A percentile compares a stretch with the other conserved stretches of the same genome.
Conservation (phyloP, 768 basidiomycete genomes). For the Paxillus rubicundulus region DNA sequence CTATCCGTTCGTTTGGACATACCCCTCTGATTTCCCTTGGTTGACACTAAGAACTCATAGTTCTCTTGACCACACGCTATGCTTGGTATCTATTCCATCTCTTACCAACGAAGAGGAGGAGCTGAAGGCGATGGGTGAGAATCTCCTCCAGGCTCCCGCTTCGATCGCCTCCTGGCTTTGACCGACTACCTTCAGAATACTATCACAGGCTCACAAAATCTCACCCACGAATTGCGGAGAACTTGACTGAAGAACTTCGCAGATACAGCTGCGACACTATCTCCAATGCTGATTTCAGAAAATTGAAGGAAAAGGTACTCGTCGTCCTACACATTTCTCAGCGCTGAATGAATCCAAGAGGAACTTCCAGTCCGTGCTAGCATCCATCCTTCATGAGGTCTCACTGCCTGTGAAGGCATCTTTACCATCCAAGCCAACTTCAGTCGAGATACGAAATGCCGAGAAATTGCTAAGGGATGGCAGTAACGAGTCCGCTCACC, state of each 20-base stretch:
- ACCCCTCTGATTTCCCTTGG: neutral
- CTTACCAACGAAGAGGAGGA: constrained; percentile 15
- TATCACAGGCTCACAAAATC: constrained; percentile 15
- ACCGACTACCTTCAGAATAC: constrained; percentile 6
- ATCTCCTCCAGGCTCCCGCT: neutral
- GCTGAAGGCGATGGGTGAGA: constrained; percentile 10
- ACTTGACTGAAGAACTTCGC: constrained; percentile 18
- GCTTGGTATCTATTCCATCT: constrained; percentile 9
- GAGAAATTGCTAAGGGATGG: constrained; percentile 25
- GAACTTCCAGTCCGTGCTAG: constrained; percentile 12
- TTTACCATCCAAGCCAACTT: constrained; percentile 7
- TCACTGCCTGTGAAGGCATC: neutral
- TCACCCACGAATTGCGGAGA: constrained; percentile 19
- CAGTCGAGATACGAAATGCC: constrained; percentile 7
- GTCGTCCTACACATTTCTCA: constrained; percentile 16
- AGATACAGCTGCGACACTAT: constrained; percentile 14
- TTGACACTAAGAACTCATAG: constrained; percentile 6
- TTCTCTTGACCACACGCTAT: constrained; percentile 17
- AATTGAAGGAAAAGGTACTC: constrained; percentile 23
- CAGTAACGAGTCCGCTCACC: constrained; percentile 15
- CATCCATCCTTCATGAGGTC: constrained; percentile 14
- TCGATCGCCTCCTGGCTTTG: neutral
- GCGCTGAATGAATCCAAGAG: constrained; percentile 13
- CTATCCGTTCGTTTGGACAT: constrained; percentile 18
- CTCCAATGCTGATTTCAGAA: constrained; percentile 18